Percentiles rank a stretch among this genome's conserved stretches.
phyloP scores from a whole-genome alignment of 352 stramenopile species.

The Globisporangium barbulae region DNA sequence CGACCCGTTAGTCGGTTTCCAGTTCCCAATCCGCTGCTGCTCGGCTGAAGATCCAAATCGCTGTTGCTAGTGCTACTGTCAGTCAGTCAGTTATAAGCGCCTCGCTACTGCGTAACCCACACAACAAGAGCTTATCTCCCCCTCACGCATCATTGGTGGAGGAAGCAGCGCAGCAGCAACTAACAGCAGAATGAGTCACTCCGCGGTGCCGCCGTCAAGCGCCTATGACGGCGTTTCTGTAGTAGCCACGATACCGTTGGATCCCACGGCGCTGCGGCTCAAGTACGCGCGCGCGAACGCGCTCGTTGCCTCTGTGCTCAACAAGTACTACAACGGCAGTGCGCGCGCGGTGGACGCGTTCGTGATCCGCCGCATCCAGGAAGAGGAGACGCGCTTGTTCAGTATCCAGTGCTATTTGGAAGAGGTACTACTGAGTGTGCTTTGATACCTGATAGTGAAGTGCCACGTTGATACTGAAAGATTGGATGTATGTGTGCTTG shows the following conservation, averaged over 20 bases:
- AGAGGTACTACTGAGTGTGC: conserved; percentile 29
- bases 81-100: not conserved
- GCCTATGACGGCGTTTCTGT: not conserved
- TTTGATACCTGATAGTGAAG: not conserved
- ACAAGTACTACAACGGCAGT: conserved; percentile 78
- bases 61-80: not conserved
- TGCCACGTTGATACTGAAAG: not conserved
- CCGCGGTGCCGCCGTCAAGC: not conserved
- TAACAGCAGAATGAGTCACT: not conserved
- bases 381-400: conserved; percentile 51
- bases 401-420: conserved; percentile 75
- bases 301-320: conserved; percentile 53
- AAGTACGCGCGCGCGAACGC: conserved; percentile 51
- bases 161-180: not conserved
- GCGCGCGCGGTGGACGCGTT: conserved; percentile 59
- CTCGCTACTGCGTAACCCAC: not conserved
- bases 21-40: not conserved
- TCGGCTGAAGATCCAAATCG: not conserved
- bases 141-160: not conserved
- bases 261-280: conserved; percentile 12
- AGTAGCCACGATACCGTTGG: not conserved
- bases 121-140: not conserved
- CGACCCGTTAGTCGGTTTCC: not conserved
- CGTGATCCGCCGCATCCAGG: conserved; percentile 49
- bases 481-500: not conserved